Evolutionary conservation across 1,139 yeast genomes (phyloP).

Genomic region (Saccharomyces hybrid): DNA sequence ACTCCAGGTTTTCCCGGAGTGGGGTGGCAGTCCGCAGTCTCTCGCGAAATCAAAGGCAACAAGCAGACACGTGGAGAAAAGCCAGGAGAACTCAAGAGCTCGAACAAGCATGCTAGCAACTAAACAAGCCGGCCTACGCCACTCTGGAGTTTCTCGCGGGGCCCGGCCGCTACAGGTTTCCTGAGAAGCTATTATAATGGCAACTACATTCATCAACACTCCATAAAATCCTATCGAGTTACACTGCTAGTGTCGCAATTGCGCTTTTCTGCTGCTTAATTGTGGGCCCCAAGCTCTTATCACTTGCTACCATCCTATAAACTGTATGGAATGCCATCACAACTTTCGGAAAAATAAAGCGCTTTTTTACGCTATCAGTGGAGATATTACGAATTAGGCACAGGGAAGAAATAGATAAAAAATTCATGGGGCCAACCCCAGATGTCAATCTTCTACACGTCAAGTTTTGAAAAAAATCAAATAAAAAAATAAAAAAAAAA

Average conservation of each 20-base stretch:
- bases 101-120: neutral
- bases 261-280: neutral
- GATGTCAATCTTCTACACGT: neutral
- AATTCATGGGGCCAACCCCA: neutral
- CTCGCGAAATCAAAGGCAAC: neutral
- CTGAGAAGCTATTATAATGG: neutral
- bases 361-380: neutral
- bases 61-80: neutral
- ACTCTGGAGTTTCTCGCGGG: neutral
- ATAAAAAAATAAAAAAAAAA: neutral
- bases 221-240: neutral
- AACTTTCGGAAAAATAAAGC: neutral
- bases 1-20: neutral
- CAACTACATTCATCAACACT: neutral
- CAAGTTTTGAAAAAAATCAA: neutral
- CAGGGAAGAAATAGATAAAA: neutral
- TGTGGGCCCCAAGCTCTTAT: neutral
- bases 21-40: neutral
- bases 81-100: neutral
- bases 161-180: neutral
- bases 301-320: neutral
- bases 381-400: neutral
- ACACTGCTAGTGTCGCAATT: neutral
- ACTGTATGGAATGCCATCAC: neutral
- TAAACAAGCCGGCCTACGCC: neutral